Conservation (phyloP, 2,329 filamentous ascomycete species). For the Alternaria infectoria region DNA sequence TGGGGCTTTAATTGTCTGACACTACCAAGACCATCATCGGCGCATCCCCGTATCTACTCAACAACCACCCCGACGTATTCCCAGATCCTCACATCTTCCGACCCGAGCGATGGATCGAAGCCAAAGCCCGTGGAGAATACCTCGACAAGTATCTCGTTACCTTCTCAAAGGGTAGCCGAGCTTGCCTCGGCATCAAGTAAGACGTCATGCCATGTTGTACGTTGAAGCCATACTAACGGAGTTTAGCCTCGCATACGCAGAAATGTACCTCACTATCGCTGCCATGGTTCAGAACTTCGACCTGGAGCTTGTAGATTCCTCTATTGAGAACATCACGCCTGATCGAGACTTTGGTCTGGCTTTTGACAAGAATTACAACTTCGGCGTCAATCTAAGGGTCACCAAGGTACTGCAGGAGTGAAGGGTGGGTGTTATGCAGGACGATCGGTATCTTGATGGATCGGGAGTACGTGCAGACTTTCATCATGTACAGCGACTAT, state of each 20-base stretch:
- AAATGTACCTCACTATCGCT: conserved; percentile 21
- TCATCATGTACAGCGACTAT: neutral
- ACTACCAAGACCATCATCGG: conserved; percentile 27
- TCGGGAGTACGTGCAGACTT: neutral
- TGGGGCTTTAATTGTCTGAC: neutral
- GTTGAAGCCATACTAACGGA: neutral
- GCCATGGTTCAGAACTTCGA: conserved; percentile 18
- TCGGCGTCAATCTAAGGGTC: conserved; percentile 10
- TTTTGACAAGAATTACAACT: conserved; percentile 14
- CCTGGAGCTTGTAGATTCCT: conserved; percentile 22
- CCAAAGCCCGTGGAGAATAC: conserved; percentile 8
- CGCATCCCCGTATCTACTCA: conserved; percentile 24
- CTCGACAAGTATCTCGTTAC: conserved; percentile 47
- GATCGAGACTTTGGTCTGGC: conserved; percentile 12
- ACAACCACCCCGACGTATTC: conserved; percentile 29
- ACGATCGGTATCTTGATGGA: too few species aligned
- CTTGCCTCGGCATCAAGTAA: conserved; percentile 47
- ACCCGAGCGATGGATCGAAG: conserved; percentile 24
- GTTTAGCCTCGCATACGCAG: conserved; percentile 35
- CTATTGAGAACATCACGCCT: conserved; percentile 12
- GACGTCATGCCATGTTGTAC: neutral
- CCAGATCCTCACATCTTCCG: conserved; percentile 23
- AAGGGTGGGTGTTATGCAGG: neutral
- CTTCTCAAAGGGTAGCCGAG: conserved; percentile 48
- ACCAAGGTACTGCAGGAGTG: conserved; percentile 4